phyloP scores from a whole-genome alignment of 2,329 filamentous ascomycete genomes.

The Xylaria sp. region DNA sequence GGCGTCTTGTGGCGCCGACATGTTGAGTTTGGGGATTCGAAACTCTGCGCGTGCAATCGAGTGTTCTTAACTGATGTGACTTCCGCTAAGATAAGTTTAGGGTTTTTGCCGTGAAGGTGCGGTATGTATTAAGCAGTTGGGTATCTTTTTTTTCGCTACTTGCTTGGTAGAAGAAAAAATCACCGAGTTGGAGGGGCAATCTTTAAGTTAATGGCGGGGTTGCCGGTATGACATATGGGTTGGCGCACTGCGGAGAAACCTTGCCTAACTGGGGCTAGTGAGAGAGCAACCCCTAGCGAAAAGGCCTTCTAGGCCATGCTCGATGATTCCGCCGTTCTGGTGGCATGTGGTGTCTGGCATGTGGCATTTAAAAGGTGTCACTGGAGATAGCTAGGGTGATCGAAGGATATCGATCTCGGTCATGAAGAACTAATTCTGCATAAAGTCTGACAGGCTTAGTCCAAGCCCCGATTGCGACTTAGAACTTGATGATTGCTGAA shows the following conservation, averaged over 20 bases:
- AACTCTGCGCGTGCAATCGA: constrained; percentile 1
- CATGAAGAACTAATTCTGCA: constrained; percentile 52
- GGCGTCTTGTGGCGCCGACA: constrained; percentile 56
- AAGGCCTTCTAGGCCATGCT: constrained; percentile 28
- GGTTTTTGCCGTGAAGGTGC: background rate
- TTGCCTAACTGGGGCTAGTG: constrained; percentile 32
- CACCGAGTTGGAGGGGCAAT: constrained; percentile 52
- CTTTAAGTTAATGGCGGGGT: constrained; percentile 51
- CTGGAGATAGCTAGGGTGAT: background rate
- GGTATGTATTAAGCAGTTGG: constrained; percentile 3
- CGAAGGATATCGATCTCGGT: background rate
- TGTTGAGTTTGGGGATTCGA: constrained; percentile 46
- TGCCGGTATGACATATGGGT: constrained; percentile 46
- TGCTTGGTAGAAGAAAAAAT: constrained; percentile 42
- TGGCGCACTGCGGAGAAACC: background rate
- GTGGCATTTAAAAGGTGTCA: constrained; percentile 1
- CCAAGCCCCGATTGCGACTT: constrained; percentile 52
- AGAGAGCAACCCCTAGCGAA: background rate
- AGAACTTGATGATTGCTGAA: constrained; percentile 60
- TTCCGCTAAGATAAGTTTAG: background rate
- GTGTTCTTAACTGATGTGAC: background rate
- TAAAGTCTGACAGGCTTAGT: constrained; percentile 67
- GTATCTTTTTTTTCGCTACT: background rate
- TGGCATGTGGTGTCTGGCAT: background rate
- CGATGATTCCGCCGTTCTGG: constrained; percentile 23